These are phyloP conservation scores for Rhexocercosporidium sp. DNA, from an alignment of 2,329 filamentous ascomycete genomes.

Conservation along the genomic window DNA sequence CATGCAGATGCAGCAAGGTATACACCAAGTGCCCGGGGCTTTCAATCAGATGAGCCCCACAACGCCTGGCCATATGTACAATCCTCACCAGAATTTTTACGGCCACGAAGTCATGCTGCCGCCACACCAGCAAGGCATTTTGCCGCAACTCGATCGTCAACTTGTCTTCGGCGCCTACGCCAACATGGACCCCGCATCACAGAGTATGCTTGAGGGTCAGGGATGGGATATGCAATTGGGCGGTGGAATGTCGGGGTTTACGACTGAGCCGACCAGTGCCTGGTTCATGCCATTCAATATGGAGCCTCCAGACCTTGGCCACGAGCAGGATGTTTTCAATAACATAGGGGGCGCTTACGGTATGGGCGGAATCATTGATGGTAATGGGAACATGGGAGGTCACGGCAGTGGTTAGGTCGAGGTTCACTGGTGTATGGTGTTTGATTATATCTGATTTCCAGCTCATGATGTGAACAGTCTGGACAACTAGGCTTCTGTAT, in stretches of 20 bases:
- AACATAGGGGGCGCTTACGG: constrained; percentile 30
- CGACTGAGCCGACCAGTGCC: constrained; percentile 62
- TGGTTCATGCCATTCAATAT: constrained; percentile 97
- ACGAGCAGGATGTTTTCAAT: constrained; percentile 47
- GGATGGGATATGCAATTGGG: constrained; percentile 40
- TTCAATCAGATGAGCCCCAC: constrained; percentile 40
- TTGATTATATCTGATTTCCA: neutral
- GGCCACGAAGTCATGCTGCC: constrained; percentile 57
- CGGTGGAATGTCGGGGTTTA: constrained; percentile 33
- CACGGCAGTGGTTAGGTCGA: constrained; percentile 27
- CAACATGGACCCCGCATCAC: constrained; percentile 51
- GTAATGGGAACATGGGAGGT: constrained; percentile 45
- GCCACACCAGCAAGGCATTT: constrained; percentile 54
- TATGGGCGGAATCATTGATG: constrained; percentile 35
- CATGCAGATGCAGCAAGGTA: constrained; percentile 33
- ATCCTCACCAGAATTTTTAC: constrained; percentile 41
- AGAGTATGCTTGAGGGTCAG: constrained; percentile 35
- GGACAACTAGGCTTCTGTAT: neutral
- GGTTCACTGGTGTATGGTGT: neutral
- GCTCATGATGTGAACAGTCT: neutral
- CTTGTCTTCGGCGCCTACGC: constrained; percentile 77
- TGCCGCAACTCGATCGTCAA: constrained; percentile 76
- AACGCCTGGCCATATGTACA: constrained; percentile 38
- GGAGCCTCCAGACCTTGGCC: constrained; percentile 70
- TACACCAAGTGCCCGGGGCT: constrained; percentile 27